Evolutionary conservation across 2,329 filamentous ascomycete genomes (phyloP), one percentile per base, ranked within the genome.

Genomic region (Fusarium continuum): DNA sequence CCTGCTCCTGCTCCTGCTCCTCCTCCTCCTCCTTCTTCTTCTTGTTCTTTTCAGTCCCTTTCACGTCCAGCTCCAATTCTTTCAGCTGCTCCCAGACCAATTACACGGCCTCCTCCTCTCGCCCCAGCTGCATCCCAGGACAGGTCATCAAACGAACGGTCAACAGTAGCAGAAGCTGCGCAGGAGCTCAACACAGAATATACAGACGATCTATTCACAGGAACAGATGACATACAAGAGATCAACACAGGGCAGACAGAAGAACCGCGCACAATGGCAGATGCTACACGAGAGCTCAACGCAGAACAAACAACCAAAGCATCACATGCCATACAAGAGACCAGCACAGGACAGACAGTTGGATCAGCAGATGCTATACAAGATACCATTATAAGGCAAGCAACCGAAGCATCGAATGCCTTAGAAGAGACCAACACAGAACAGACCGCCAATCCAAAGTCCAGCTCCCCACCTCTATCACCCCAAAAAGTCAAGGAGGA

Each of bases 401-500:
- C n/a, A n/a, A n/a, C n/a, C n/a, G n/a, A n/a, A n/a, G n/a, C n/a
- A n/a, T n/a, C n/a, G n/a, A n/a, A n/a, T n/a, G n/a, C n/a, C n/a
- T n/a, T n/a, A n/a, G n/a, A 32, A 20, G 45, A 45, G 43, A 16
- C 36, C 28, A 38, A 26, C 22, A 13, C 17, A 17, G 38, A 56
- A 17, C 31, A 41, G 26, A 19, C 41, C 35, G 19, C 29, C 50
- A 31, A 45, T 69, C 49, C 67, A 61, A 43, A 68, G 51, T 75
- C 32, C 20, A 17, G n/a, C 6, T 23, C 25, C 6, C 9, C 22
- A 16, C 41, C 43, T 25, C 41, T 66, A 8, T 26, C 83, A 2
- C 74, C 55, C 20, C 8, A 76, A 16, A 82, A 88, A 64, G 82
- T 80, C 25, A 89, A 87, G 71, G 68, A 78, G 10, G 85, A 89